Evolutionary conservation across 176 grass and related monocot genomes (phyloP), one percentile per base, ranked within the genome.

Genomic region (Oryza meridionalis): DNA sequence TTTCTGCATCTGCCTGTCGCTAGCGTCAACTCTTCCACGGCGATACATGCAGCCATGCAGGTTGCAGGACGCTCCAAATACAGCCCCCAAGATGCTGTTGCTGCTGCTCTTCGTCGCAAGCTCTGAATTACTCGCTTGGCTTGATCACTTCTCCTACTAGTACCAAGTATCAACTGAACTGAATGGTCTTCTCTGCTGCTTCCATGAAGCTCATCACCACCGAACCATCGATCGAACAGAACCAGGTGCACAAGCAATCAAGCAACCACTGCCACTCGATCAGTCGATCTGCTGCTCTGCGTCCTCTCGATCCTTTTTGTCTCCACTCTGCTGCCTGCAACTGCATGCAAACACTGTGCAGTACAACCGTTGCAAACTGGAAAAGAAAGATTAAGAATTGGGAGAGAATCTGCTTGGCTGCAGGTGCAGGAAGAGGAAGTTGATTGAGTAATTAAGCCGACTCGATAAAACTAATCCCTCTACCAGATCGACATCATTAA

Each of bases 401-500:
- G 5, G 45, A 43, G 45, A 42, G 63, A 61, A 61, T 69, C 82
- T 58, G 44, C 22, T 11, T 4, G 7, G 32, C 14, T n/a, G 61
- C 55, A 26, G n/a, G 16, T 9, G 53, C 7, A 24, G 3, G 78
- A 29, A 24, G 13, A 14, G 8, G 4, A 19, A 45, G 29, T 31
- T 31, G 29, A 31, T 31, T 31, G 0, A 31, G 50, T 61, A 6
- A 59, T 50, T 16, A 15, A 32, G 8, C 27, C 21, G 3, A 44
- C 0, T 21, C 6, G 37, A 32, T 49, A 66, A 69, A 68, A 67
- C 15, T 10, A 74, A 33, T 22, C 37, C 10, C 10, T 73, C 9
- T 67, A 22, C 69, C 43, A 61, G 67, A 69, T 83, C 27, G 37
- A 47, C 84, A 72, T 11, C 80, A 67, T 43, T 65, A 7, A 86